Evolutionary conservation across 2,329 filamentous ascomycete species (phyloP).

Genomic region (Corniculantispora saksenae): DNA sequence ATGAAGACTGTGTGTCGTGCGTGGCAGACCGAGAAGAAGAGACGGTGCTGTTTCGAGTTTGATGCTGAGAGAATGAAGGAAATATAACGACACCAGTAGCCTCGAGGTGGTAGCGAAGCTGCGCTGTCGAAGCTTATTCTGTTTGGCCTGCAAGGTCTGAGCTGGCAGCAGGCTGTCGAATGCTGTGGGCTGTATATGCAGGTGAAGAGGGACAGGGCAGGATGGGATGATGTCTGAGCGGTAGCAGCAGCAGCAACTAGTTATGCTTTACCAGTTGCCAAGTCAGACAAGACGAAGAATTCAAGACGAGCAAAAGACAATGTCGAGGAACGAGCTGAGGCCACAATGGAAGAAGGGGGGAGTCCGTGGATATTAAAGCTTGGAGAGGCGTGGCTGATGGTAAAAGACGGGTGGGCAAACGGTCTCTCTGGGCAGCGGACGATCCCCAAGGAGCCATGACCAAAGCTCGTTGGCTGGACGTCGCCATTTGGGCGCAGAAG

Average conservation of each 20-base stretch:
- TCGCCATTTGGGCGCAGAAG: not conserved
- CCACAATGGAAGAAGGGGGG: conserved; percentile 9
- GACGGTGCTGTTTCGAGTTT: not conserved
- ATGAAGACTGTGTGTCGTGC: not conserved
- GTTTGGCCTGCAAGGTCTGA: not conserved
- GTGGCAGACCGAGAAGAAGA: not conserved
- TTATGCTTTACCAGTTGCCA: not conserved
- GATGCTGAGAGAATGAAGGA: not conserved
- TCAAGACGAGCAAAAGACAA: conserved; percentile 1
- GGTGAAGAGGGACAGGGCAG: not conserved
- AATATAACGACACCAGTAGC: not conserved
- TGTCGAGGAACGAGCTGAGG: conserved; percentile 2
- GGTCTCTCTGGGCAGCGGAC: not conserved
- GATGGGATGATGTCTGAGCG: conserved; percentile 3
- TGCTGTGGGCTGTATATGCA: not conserved
- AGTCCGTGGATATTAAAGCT: conserved; percentile 13
- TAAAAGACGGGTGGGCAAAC: not conserved
- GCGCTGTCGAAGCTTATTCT: not conserved
- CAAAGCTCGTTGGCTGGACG: not conserved
- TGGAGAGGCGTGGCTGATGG: conserved; percentile 6
- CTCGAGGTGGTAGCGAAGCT: not conserved
- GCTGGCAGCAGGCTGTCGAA: not conserved
- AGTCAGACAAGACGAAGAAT: not conserved
- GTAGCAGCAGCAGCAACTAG: not conserved
- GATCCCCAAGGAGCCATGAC: conserved; percentile 12